Percentiles rank a stretch among this genome's conserved stretches.
Conservation (phyloP, 441 rosid genomes). For the Populus trichocarpa region DNA sequence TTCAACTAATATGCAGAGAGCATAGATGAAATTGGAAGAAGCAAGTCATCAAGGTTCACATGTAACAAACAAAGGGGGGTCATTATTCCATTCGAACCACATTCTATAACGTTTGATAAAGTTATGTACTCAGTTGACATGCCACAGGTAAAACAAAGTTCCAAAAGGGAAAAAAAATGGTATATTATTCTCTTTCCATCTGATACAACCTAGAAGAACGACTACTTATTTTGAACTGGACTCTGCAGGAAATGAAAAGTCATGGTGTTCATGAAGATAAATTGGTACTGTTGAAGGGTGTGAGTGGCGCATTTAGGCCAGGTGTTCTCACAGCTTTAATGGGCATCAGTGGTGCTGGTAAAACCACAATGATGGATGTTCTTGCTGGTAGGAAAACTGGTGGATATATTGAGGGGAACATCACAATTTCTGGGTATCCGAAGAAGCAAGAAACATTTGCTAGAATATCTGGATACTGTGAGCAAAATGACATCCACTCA, state of each 20-base stretch:
- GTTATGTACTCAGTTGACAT: conserved; percentile 65
- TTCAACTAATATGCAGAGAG: conserved; percentile 3
- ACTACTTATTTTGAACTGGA: background rate
- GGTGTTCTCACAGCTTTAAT: conserved; percentile 88
- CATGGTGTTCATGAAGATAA: conserved; percentile 52
- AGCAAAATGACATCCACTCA: conserved; percentile 42
- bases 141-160: conserved; percentile 50
- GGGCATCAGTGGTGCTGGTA: conserved; percentile 94
- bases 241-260: conserved; percentile 50
- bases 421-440: conserved; percentile 38
- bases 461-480: conserved; percentile 46
- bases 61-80: conserved; percentile 46
- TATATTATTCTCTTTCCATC: background rate
- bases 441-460: conserved; percentile 48
- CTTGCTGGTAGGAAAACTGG: conserved; percentile 47
- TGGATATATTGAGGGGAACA: conserved; percentile 39
- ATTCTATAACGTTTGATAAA: conserved; percentile 55
- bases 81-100: conserved; percentile 87
- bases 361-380: conserved; percentile 54
- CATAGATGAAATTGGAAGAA: background rate
- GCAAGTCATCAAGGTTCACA: background rate
- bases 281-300: conserved; percentile 61
- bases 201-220: background rate
- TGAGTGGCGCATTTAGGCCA: conserved; percentile 81
- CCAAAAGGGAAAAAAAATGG: background rate